Percentiles rank a stretch among this genome's conserved stretches.
Evolutionary conservation across 176 grass and related monocot genomes (phyloP).

Genomic region (Canna indica): DNA sequence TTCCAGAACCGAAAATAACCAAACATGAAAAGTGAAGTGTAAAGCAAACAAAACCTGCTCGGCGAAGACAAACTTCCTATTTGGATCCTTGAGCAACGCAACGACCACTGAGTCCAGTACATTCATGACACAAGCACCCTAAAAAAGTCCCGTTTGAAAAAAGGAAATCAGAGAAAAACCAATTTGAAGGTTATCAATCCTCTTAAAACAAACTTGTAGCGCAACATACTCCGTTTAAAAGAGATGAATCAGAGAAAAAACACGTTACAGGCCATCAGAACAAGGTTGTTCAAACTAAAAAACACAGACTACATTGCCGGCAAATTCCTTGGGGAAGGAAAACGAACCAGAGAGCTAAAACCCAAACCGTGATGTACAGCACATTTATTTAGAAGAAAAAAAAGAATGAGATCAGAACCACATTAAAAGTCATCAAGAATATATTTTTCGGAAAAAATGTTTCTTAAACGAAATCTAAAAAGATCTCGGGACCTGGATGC

Average conservation of each 20-base stretch:
- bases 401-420: no score
- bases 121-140: constrained; percentile 67
- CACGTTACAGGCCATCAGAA: background rate
- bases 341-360: background rate
- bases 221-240: background rate
- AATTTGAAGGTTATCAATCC: background rate
- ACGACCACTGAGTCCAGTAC: constrained; percentile 80
- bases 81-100: constrained; percentile 46
- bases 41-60: constrained; percentile 47
- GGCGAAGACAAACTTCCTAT: constrained; percentile 60
- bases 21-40: background rate
- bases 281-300: background rate
- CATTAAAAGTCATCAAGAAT: no score
- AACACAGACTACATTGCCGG: background rate
- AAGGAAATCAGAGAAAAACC: background rate
- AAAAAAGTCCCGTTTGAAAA: background rate
- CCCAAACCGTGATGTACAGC: no score
- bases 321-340: background rate
- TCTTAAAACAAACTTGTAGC: no score
- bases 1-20: background rate
- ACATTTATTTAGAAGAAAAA: no score
- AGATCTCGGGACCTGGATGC: constrained; percentile 39
- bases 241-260: background rate
- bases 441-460: background rate
- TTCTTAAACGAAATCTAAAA: background rate